Percentiles rank a stretch among this genome's conserved stretches.
phyloP scores from a whole-genome alignment of 2,329 filamentous ascomycete genomes.

The Monascus ruber region DNA sequence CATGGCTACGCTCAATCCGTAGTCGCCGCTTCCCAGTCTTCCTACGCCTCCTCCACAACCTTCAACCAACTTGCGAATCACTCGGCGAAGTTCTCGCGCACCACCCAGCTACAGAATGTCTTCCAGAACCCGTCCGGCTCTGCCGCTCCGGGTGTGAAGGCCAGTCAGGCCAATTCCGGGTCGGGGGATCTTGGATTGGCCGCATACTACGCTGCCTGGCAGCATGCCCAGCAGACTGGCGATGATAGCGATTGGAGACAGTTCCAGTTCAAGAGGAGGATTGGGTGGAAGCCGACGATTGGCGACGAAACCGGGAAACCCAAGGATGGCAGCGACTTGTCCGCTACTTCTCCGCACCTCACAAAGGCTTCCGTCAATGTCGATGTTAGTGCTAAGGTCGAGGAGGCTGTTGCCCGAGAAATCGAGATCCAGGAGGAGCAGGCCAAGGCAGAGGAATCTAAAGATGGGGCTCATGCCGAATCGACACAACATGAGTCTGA shows the following conservation, averaged over 20 bases:
- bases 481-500: slow-evolving; percentile 7
- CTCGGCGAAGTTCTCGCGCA: slow-evolving; percentile 40
- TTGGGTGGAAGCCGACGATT: slow-evolving; percentile 66
- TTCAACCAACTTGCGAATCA: slow-evolving; percentile 44
- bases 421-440: slow-evolving; percentile 51
- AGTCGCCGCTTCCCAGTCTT: slow-evolving; percentile 84
- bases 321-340: slow-evolving; percentile 12
- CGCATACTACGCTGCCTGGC: slow-evolving; percentile 84
- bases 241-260: slow-evolving; percentile 79
- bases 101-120: slow-evolving; percentile 62
- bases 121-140: slow-evolving; percentile 53
- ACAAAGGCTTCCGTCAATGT: slow-evolving; percentile 41
- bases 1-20: slow-evolving; percentile 97
- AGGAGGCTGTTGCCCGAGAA: slow-evolving; percentile 73
- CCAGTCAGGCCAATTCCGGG: slow-evolving; percentile 48
- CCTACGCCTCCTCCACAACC: slow-evolving; percentile 56
- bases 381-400: slow-evolving; percentile 60
- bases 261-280: slow-evolving; percentile 75
- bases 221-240: slow-evolving; percentile 59
- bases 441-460: slow-evolving; percentile 28
- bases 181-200: slow-evolving; percentile 58
- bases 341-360: slow-evolving; percentile 36
- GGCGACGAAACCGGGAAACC: slow-evolving; percentile 26
- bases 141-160: slow-evolving; percentile 40
- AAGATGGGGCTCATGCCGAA: slow-evolving; percentile 16